Percentiles rank a stretch among this genome's conserved stretches.
phyloP scores from a whole-genome alignment of 179 eudicot species.

The Spinacia oleracea region DNA sequence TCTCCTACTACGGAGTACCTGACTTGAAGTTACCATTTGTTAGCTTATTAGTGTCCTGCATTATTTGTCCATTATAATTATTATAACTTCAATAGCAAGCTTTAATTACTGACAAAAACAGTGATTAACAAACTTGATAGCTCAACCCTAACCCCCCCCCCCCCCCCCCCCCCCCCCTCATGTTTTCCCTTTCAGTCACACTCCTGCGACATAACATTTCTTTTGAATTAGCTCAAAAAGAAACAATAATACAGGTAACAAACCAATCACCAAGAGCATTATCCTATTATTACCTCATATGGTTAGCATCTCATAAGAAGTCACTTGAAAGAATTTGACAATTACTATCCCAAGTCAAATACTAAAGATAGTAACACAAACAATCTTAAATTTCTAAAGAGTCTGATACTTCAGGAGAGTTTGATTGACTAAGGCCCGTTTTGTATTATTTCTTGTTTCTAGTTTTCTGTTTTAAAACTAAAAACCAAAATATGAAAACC shows the following conservation, averaged over 20 bases:
- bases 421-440: not conserved
- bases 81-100: conserved; percentile 29
- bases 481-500: no score
- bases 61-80: not conserved
- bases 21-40: not conserved
- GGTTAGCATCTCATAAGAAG: no score
- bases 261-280: not conserved
- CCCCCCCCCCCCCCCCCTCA: no score
- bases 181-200: conserved; percentile 11
- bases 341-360: not conserved
- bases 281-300: not conserved
- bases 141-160: conserved; percentile 31
- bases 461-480: no score
- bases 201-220: not conserved
- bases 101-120: not conserved
- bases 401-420: not conserved
- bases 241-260: not conserved
- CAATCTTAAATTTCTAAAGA: not conserved
- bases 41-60: not conserved
- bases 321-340: no score
- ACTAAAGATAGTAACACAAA: not conserved
- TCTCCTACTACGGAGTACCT: not conserved
- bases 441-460: no score
- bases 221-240: conserved; percentile 4
- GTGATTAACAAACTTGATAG: conserved; percentile 27